Conservation (phyloP, 148 eudicot genomes). For the Heliosperma pusillum region DNA sequence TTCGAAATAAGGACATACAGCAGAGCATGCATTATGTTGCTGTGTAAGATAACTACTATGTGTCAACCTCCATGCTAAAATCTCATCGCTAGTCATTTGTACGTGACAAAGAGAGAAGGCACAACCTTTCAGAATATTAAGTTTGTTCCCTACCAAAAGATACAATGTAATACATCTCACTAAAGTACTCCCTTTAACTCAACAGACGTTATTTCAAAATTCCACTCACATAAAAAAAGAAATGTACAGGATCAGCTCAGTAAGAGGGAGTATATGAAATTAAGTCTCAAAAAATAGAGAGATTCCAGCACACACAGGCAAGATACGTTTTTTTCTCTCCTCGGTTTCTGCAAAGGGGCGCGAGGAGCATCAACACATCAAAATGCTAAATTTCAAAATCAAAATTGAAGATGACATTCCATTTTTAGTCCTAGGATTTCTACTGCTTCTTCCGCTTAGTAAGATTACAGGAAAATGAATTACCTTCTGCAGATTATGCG, state of each 20-base stretch:
- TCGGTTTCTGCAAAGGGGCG: background rate
- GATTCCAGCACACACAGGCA: background rate
- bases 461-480: too few relatives aligned
- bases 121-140: background rate
- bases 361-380: background rate
- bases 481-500: background rate
- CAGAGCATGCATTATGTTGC: background rate
- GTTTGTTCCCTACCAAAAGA: background rate
- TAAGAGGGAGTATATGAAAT: too few relatives aligned
- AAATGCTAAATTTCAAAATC: background rate
- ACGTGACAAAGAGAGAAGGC: background rate
- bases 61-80: background rate
- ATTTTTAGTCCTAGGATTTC: too few relatives aligned
- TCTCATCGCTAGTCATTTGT: background rate
- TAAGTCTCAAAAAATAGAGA: too few relatives aligned
- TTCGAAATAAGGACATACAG: background rate
- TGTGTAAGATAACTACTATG: background rate
- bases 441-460: too few relatives aligned
- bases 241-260: too few relatives aligned
- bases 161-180: background rate
- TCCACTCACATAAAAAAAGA: too few relatives aligned
- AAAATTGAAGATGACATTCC: too few relatives aligned
- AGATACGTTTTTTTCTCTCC: background rate
- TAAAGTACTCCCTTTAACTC: too few relatives aligned
- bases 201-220: too few relatives aligned